These are phyloP conservation scores for Botrytis galanthina DNA, from an alignment of 2,329 filamentous ascomycete species.

Conservation along the genomic window DNA sequence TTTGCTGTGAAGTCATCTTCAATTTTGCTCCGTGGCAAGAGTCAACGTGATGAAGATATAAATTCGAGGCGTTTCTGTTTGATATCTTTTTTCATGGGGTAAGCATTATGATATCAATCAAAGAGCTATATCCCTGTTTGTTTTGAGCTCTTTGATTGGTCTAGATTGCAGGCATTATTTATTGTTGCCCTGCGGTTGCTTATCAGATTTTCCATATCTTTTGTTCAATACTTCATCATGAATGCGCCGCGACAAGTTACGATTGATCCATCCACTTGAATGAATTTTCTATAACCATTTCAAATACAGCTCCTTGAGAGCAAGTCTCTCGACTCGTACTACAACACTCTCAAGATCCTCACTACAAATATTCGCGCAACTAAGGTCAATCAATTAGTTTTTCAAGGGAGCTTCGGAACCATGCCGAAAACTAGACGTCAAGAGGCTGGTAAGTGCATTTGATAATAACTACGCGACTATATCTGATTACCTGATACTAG, in stretches of 20 bases:
- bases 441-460: background rate
- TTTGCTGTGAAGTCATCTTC: conserved; percentile 8
- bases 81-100: background rate
- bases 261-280: background rate
- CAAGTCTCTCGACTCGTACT: background rate
- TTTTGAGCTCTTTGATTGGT: background rate
- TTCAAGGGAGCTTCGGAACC: background rate
- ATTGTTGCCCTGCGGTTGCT: background rate
- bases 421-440: background rate
- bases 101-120: conserved; percentile 4
- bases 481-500: background rate
- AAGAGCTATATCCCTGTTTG: background rate
- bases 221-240: background rate
- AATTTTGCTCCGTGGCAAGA: background rate
- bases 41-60: conserved; percentile 3
- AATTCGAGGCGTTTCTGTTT: background rate
- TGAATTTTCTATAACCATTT: too few species aligned
- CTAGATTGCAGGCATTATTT: background rate
- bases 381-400: background rate
- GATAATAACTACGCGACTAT: too few species aligned
- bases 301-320: background rate
- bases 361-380: background rate
- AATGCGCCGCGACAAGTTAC: background rate
- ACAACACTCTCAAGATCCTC: too few species aligned
- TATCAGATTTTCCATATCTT: conserved; percentile 7